phyloP scores from a whole-genome alignment of 768 basidiomycete genomes.

The Naganishia kalamii region DNA sequence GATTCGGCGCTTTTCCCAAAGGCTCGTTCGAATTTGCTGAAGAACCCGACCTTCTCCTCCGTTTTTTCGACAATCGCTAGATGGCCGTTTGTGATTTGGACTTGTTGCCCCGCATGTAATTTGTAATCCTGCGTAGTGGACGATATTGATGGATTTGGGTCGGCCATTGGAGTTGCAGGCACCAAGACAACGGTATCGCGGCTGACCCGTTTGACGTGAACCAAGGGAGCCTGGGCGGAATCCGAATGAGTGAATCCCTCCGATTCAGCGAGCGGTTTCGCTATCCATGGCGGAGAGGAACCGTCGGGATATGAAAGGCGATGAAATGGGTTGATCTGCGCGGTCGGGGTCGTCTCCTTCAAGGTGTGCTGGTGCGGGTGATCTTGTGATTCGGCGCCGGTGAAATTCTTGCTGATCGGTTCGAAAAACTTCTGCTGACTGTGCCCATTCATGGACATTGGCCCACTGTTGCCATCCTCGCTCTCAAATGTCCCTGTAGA shows the following conservation, averaged over 20 bases:
- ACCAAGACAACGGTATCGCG: constrained; percentile 32
- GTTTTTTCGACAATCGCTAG: neutral
- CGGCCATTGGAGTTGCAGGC: constrained; percentile 12
- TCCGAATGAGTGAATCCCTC: neutral
- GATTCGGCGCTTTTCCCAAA: constrained; percentile 7
- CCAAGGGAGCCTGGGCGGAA: constrained; percentile 18
- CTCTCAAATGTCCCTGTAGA: neutral
- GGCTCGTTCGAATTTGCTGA: constrained; percentile 5
- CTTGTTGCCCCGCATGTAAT: neutral
- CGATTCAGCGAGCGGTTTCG: neutral
- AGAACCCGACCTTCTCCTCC: constrained; percentile 15
- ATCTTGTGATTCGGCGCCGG: neutral
- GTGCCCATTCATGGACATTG: neutral
- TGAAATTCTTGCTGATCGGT: neutral
- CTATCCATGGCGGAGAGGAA: constrained; percentile 27
- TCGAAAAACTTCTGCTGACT: neutral
- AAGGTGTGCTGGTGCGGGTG: neutral
- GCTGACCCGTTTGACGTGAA: constrained; percentile 42
- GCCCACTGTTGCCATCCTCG: neutral
- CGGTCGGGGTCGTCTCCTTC: constrained; percentile 18
- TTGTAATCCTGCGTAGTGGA: neutral
- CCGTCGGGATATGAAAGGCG: constrained; percentile 33
- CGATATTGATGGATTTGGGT: neutral
- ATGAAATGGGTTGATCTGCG: constrained; percentile 43
- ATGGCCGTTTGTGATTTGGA: neutral